Percentiles rank a stretch among this genome's conserved stretches.
phyloP scores from a whole-genome alignment of 179 eudicot species.

The Nepenthes alata region DNA sequence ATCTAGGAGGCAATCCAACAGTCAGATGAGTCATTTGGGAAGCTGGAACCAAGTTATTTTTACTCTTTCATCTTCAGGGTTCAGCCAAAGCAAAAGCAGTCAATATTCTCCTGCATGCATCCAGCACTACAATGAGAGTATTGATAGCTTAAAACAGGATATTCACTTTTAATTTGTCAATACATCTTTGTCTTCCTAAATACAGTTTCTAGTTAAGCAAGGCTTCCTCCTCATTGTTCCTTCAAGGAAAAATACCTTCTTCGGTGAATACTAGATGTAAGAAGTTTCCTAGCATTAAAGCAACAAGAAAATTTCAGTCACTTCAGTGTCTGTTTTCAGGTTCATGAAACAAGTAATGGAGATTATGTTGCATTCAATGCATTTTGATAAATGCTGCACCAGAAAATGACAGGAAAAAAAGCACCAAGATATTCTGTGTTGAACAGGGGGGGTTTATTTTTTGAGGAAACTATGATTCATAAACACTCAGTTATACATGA shows the following conservation, averaged over 20 bases:
- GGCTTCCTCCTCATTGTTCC: not conserved
- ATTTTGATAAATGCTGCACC: no score
- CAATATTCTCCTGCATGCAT: constrained; percentile 56
- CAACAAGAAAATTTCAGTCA: no score
- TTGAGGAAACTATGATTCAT: no score
- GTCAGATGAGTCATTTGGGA: constrained; percentile 14
- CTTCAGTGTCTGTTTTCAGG: no score
- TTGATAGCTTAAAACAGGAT: constrained; percentile 19
- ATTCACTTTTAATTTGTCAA: constrained; percentile 12
- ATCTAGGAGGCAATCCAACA: constrained; percentile 19
- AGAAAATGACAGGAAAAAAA: no score
- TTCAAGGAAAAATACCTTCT: not conserved
- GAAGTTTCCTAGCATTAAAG: not conserved
- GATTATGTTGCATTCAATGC: no score
- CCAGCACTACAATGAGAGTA: constrained; percentile 25
- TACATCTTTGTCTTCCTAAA: not conserved
- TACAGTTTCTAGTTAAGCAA: not conserved
- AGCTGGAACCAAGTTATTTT: constrained; percentile 43
- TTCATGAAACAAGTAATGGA: no score
- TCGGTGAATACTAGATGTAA: not conserved
- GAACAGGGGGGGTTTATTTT: no score
- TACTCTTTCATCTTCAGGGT: constrained; percentile 66
- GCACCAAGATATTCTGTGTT: no score
- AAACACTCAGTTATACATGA: no score
- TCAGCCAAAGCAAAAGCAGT: constrained; percentile 46